Evolutionary conservation across 2,329 filamentous ascomycete species (phyloP).

Genomic region (Phaeophleospora eucalypticola): DNA sequence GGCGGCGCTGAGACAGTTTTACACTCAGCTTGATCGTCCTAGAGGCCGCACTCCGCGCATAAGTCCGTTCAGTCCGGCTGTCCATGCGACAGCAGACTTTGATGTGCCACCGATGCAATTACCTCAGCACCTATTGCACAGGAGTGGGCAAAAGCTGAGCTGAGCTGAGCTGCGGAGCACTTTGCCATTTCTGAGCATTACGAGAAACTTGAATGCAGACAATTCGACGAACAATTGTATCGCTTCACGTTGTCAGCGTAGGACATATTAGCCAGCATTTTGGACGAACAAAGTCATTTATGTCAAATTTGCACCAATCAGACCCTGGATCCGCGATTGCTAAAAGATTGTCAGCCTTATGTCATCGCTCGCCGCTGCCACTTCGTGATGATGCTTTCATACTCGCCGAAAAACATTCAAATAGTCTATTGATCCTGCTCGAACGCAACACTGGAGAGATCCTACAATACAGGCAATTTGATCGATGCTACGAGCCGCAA

Average conservation of each 20-base stretch:
- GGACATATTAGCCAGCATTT: background rate
- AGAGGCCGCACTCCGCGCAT: conserved; percentile 26
- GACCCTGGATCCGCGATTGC: background rate
- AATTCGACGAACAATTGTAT: no score
- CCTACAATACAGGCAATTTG: no score
- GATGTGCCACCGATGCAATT: conserved; percentile 43
- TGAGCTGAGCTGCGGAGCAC: no score
- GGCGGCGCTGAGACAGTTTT: conserved; percentile 40
- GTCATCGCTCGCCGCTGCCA: background rate
- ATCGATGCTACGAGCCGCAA: background rate
- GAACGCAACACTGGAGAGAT: no score
- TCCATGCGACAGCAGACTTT: conserved; percentile 8
- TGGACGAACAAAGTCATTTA: background rate
- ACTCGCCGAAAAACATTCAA: background rate
- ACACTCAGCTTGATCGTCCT: conserved; percentile 36
- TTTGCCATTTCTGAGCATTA: no score
- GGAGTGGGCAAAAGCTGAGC: background rate
- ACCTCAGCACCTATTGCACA: conserved; percentile 32
- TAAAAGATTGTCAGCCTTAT: background rate
- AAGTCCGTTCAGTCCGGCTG: conserved; percentile 34
- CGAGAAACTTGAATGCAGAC: no score
- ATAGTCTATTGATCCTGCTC: background rate
- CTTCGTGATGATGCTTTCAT: background rate
- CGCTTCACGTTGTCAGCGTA: background rate
- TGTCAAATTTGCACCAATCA: background rate